Evolutionary conservation across 257 asterid genomes (phyloP).

Genomic region (Capsicum baccatum): DNA sequence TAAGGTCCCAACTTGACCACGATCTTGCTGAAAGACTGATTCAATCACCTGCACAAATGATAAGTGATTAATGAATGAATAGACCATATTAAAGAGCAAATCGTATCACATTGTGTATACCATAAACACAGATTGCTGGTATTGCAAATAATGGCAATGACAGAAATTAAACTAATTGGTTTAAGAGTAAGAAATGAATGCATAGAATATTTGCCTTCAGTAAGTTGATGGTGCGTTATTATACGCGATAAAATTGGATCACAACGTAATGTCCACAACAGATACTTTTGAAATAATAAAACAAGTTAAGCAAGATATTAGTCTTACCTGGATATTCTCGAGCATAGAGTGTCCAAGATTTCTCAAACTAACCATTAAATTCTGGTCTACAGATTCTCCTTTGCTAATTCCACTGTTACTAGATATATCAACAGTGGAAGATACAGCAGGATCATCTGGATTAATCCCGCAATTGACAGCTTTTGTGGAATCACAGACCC

Average conservation of each 20-base stretch:
- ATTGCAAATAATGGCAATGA: neutral
- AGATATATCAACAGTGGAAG: slow-evolving; percentile 26
- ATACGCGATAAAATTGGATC: neutral
- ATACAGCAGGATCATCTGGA: slow-evolving; percentile 25
- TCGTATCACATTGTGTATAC: neutral
- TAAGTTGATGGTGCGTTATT: neutral
- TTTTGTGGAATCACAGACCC: slow-evolving; percentile 34
- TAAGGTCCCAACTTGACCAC: slow-evolving; percentile 43
- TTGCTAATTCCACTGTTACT: slow-evolving; percentile 35
- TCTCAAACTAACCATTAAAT: slow-evolving; percentile 41
- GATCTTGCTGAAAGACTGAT: slow-evolving; percentile 72
- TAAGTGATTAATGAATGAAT: neutral
- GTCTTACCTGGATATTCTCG: slow-evolving; percentile 54
- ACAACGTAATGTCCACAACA: neutral
- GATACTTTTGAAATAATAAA: neutral
- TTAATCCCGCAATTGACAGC: slow-evolving; percentile 25
- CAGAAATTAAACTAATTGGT: neutral
- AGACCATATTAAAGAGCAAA: neutral
- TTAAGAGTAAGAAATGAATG: neutral
- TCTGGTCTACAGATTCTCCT: slow-evolving; percentile 51
- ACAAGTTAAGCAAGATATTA: neutral
- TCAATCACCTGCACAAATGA: slow-evolving; percentile 69
- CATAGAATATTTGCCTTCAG: neutral
- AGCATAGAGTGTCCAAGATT: slow-evolving; percentile 56
- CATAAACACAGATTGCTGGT: neutral